These are phyloP conservation scores for Lathyrus sativus DNA, from an alignment of 306 rosid species.

Conservation along the genomic window DNA sequence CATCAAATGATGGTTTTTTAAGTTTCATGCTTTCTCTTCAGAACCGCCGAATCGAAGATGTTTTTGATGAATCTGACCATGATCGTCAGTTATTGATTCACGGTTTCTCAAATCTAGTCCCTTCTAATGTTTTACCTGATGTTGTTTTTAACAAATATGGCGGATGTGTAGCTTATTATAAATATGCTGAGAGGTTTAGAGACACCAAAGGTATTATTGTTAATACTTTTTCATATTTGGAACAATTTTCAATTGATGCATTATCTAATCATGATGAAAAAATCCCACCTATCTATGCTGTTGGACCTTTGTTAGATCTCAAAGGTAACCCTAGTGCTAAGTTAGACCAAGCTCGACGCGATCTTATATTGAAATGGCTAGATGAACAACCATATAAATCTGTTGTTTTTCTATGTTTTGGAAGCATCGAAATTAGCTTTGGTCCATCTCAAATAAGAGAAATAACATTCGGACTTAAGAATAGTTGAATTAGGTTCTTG, in stretches of 20 bases:
- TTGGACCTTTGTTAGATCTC: constrained; percentile 58
- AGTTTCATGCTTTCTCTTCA: constrained; percentile 44
- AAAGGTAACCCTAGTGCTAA: constrained; percentile 37
- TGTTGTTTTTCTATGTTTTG: constrained; percentile 65
- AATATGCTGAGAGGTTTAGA: constrained; percentile 48
- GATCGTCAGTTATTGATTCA: constrained; percentile 37
- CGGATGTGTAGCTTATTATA: constrained; percentile 41
- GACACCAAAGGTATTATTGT: constrained; percentile 60
- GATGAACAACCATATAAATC: constrained; percentile 54
- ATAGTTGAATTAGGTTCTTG: constrained; percentile 55
- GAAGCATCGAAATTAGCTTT: constrained; percentile 57
- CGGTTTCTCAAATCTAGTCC: constrained; percentile 44
- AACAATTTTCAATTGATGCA: constrained; percentile 42
- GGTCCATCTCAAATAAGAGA: constrained; percentile 55
- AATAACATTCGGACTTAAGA: constrained; percentile 53
- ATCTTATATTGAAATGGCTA: constrained; percentile 57
- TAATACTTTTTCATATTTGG: constrained; percentile 53
- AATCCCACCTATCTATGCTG: constrained; percentile 56
- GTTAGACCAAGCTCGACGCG: constrained; percentile 45
- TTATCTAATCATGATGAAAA: constrained; percentile 33
- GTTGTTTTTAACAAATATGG: constrained; percentile 43
- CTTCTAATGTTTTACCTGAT: constrained; percentile 48
- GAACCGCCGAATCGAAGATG: constrained; percentile 31
- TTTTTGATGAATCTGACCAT: constrained; percentile 42
- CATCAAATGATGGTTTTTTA: constrained; percentile 47